Percentiles rank a stretch among this genome's conserved stretches.
phyloP scores from a whole-genome alignment of 2,329 filamentous ascomycete genomes.

The Trichoderma sp. region DNA sequence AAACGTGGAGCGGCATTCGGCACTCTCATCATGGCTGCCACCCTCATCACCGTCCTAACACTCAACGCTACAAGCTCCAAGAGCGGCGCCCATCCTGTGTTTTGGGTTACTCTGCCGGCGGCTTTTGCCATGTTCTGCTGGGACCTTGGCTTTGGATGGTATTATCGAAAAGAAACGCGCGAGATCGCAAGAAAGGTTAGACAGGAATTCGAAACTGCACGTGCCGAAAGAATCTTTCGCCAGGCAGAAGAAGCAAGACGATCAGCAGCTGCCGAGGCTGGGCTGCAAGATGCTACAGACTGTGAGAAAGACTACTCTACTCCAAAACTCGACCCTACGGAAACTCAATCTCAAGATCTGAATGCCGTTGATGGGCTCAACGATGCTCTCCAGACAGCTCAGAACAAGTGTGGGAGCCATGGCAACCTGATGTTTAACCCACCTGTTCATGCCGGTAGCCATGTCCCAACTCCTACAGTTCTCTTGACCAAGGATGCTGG shows the following conservation, averaged over 20 bases:
- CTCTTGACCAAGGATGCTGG: conserved; percentile 22
- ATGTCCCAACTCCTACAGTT: conserved; percentile 20
- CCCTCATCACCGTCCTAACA: conserved; percentile 62
- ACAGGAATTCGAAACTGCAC: conserved; percentile 25
- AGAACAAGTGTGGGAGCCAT: neutral
- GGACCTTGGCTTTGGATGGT: conserved; percentile 63
- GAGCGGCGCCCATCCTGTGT: conserved; percentile 55
- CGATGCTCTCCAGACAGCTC: no score
- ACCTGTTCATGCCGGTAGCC: neutral
- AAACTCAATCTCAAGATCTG: neutral
- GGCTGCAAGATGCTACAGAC: neutral
- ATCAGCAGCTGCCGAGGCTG: neutral
- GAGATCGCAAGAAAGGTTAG: conserved; percentile 57
- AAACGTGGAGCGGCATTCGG: conserved; percentile 63
- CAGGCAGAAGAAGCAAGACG: conserved; percentile 15
- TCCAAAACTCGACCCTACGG: neutral
- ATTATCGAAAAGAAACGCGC: conserved; percentile 59
- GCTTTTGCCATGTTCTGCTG: conserved; percentile 66
- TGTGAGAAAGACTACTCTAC: neutral
- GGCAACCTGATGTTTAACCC: neutral
- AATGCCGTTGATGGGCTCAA: neutral
- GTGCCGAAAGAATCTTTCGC: conserved; percentile 21
- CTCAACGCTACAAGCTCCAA: conserved; percentile 59
- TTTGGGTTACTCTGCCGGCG: conserved; percentile 66
- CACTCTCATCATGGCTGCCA: conserved; percentile 62